These are phyloP conservation scores for Stentor roeselii DNA, from an alignment of 73 alveolate species.

Conservation along the genomic window DNA sequence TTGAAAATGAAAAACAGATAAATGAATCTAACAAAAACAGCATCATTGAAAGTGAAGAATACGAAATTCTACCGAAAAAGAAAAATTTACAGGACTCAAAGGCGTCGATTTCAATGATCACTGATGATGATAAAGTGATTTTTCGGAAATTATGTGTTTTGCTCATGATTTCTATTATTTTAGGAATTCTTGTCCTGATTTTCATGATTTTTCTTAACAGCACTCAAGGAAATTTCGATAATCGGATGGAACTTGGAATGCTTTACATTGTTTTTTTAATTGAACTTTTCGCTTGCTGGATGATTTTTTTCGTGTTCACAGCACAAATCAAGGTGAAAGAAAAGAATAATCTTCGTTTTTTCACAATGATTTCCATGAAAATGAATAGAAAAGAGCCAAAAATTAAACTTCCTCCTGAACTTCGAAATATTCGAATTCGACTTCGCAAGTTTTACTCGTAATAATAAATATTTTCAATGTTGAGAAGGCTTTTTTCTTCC, in stretches of 20 bases:
- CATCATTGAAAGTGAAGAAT: not conserved
- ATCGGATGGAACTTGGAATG: not conserved
- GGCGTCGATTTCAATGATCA: not conserved
- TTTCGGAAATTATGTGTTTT: conserved; percentile 23
- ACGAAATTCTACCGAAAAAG: not conserved
- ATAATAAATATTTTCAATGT: too few relatives aligned
- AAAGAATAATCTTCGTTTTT: not conserved
- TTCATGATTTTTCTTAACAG: not conserved
- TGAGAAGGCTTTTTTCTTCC: not conserved
- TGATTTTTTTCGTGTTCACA: conserved; percentile 6
- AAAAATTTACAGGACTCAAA: not conserved
- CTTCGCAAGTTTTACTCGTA: not conserved
- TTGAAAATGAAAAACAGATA: not conserved
- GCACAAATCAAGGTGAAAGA: conserved; percentile 2
- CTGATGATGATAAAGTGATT: conserved; percentile 8
- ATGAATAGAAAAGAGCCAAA: not conserved
- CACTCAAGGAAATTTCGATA: not conserved
- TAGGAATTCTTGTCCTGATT: not conserved
- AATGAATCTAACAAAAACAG: not conserved
- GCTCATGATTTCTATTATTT: conserved; percentile 22
- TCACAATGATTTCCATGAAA: not conserved
- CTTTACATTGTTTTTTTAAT: not conserved
- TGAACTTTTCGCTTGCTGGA: not conserved
- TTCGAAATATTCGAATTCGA: not conserved
- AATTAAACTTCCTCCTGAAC: not conserved